These are phyloP conservation scores for Punica granatum DNA, from an alignment of 345 rosid species.

Conservation along the genomic window DNA sequence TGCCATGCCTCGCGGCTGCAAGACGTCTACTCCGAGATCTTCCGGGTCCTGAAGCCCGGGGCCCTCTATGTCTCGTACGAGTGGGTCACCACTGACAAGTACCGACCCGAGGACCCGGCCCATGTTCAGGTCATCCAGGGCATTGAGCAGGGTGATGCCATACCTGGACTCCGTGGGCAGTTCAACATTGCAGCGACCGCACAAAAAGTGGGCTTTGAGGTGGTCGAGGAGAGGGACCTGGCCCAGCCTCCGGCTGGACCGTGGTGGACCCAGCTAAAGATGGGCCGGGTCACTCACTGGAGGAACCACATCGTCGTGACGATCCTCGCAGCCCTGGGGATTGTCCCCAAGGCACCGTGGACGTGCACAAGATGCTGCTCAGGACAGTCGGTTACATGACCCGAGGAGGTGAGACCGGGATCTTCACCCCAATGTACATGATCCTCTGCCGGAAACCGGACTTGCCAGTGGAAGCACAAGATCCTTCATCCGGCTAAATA, in stretches of 20 bases:
- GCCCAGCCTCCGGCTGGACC: conserved; percentile 74
- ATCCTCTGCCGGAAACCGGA: conserved; percentile 85
- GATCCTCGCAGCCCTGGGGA: conserved; percentile 51
- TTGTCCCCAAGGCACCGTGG: conserved; percentile 91
- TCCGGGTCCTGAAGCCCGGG: conserved; percentile 81
- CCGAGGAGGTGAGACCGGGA: conserved; percentile 78
- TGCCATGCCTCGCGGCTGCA: conserved; percentile 93
- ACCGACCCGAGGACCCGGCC: conserved; percentile 28
- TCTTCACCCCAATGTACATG: conserved; percentile 95
- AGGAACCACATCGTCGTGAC: conserved; percentile 87
- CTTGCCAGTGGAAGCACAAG: too few species aligned
- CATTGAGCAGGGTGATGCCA: conserved; percentile 83
- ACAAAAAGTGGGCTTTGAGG: conserved; percentile 69
- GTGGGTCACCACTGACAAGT: conserved; percentile 88
- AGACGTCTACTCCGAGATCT: conserved; percentile 76
- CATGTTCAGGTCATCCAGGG: conserved; percentile 82
- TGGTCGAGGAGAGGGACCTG: conserved; percentile 74
- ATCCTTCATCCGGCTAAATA: too few species aligned
- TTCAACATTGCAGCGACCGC: conserved; percentile 59
- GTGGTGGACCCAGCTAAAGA: conserved; percentile 87
- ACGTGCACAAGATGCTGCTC: conserved; percentile 89
- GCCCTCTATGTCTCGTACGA: conserved; percentile 69
- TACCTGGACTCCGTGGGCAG: conserved; percentile 70
- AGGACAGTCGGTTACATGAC: conserved; percentile 77
- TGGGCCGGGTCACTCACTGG: conserved; percentile 89